These are phyloP conservation scores for Salix arbutifolia DNA, from an alignment of 345 rosid species.

Conservation along the genomic window DNA sequence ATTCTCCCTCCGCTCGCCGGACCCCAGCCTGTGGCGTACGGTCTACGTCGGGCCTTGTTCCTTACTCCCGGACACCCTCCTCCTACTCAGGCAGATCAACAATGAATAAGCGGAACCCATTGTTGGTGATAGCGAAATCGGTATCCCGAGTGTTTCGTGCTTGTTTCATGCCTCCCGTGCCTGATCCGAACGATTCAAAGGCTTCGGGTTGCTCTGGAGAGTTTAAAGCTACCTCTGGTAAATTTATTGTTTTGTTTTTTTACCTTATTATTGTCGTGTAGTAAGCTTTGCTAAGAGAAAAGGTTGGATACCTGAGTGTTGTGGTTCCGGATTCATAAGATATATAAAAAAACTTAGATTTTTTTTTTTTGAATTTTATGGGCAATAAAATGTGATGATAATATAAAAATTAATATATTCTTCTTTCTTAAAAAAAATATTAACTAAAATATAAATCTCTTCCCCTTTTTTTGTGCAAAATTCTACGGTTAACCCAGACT, in stretches of 20 bases:
- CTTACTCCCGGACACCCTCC: conserved; percentile 30
- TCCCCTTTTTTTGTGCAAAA: too few relatives aligned
- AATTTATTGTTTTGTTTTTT: not conserved
- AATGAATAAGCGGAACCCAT: conserved; percentile 34
- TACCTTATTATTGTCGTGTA: not conserved
- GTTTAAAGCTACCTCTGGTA: conserved; percentile 37
- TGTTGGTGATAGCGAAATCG: conserved; percentile 38
- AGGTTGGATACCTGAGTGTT: not conserved
- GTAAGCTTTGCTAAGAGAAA: not conserved
- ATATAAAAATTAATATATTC: not conserved
- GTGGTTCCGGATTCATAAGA: not conserved
- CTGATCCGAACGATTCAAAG: conserved; percentile 35
- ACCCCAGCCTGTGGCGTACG: conserved; percentile 31
- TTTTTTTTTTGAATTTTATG: not conserved
- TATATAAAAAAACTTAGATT: not conserved
- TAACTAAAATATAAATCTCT: too few relatives aligned
- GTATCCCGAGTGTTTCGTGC: conserved; percentile 51
- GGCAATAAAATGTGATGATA: not conserved
- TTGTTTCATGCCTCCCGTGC: conserved; percentile 72
- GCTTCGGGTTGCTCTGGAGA: conserved; percentile 32
- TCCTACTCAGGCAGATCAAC: conserved; percentile 36
- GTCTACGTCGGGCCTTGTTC: conserved; percentile 36
- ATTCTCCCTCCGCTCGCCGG: conserved; percentile 33
- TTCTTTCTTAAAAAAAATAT: too few relatives aligned
- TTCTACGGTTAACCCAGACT: too few relatives aligned